phyloP scores from a whole-genome alignment of 495 filamentous ascomycete genomes.

The Xylaria sp. region DNA sequence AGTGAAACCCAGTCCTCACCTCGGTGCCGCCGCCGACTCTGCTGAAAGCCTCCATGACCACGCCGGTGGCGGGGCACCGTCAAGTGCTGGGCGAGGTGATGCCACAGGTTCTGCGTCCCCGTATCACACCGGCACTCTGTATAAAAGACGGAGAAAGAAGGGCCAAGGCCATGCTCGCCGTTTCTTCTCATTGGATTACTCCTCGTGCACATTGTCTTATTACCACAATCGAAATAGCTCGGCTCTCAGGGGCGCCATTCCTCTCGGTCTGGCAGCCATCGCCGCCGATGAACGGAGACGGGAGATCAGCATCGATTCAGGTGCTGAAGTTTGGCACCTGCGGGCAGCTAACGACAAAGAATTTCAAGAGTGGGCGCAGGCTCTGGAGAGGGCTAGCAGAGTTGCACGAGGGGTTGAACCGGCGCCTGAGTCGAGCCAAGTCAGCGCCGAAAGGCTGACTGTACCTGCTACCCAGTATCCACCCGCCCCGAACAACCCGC shows the following conservation, averaged over 20 bases:
- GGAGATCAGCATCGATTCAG: conserved; percentile 96
- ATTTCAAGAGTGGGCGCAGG: conserved; percentile 84
- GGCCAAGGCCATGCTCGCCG: conserved; percentile 91
- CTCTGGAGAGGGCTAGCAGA: conserved; percentile 78
- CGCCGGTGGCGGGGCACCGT: conserved; percentile 37
- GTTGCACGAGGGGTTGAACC: conserved; percentile 56
- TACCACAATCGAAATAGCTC: conserved; percentile 93
- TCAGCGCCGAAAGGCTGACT: conserved; percentile 29
- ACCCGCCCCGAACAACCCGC: conserved; percentile 38
- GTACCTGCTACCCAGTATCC: conserved; percentile 29
- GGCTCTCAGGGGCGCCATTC: conserved; percentile 88
- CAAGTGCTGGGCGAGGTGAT: conserved; percentile 44
- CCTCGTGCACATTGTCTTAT: conserved; percentile 89
- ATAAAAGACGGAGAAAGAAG: conserved; percentile 90
- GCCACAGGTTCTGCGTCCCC: conserved; percentile 42
- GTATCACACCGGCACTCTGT: conserved; percentile 80
- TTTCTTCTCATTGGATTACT: conserved; percentile 94
- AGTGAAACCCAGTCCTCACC: conserved; percentile 48
- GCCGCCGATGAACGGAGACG: conserved; percentile 83
- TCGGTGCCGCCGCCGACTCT: conserved; percentile 56
- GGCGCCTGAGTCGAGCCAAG: conserved; percentile 38
- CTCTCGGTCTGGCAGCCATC: conserved; percentile 87
- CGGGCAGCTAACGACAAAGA: conserved; percentile 80
- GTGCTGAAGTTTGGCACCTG: conserved; percentile 97
- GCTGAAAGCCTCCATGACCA: conserved; percentile 65